Evolutionary conservation across 441 rosid genomes (phyloP).

Genomic region (Croton setiger): DNA sequence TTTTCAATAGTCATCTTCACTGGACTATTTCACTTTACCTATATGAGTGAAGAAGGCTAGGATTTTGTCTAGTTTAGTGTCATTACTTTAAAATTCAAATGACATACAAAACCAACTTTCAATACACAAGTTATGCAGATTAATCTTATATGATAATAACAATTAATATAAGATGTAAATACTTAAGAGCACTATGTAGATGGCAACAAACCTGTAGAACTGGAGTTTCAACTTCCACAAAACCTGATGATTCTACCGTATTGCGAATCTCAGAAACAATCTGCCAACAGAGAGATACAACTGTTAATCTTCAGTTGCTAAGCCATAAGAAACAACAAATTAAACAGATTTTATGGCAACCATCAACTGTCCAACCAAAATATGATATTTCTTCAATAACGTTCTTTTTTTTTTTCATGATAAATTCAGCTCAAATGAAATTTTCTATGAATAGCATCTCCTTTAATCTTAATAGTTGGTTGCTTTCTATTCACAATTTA

Average conservation of each 20-base stretch:
- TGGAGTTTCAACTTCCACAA: conserved; percentile 95
- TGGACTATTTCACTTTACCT: not conserved
- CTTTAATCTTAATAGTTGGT: not conserved
- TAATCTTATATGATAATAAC: not conserved
- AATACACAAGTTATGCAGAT: not conserved
- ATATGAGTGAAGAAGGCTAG: not conserved
- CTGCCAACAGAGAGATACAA: conserved; percentile 40
- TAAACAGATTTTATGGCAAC: not conserved
- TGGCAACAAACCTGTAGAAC: conserved; percentile 78
- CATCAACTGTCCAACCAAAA: not conserved
- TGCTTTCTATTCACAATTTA: not conserved
- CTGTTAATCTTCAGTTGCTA: not conserved
- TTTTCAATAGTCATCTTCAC: not conserved
- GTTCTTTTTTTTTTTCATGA: too few relatives aligned
- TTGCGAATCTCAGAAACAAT: conserved; percentile 81
- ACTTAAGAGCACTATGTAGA: conserved; percentile 14
- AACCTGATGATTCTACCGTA: conserved; percentile 75
- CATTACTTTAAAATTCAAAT: not conserved
- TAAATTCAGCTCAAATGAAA: not conserved
- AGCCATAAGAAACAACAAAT: conserved; percentile 3
- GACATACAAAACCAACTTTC: conserved; percentile 2
- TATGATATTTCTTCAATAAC: too few relatives aligned
- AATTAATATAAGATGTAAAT: conserved; percentile 4
- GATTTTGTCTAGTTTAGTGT: not conserved
- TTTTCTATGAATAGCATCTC: not conserved